Evolutionary conservation across 257 asterid genomes (phyloP).

Genomic region (Solanum clarkiae): DNA sequence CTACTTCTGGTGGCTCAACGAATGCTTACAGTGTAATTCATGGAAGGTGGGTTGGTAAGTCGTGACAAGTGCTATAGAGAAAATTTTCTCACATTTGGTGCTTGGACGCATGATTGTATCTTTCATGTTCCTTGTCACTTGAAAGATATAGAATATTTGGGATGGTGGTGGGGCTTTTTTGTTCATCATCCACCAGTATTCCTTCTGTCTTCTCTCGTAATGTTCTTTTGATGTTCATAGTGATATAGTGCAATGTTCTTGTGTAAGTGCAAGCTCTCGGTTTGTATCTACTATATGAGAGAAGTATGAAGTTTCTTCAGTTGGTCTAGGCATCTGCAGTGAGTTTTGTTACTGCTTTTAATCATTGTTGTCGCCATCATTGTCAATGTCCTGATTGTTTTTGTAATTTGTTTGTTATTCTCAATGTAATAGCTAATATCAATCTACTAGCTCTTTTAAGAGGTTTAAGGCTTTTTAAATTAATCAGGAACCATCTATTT

Average conservation of each 20-base stretch:
- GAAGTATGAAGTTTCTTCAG: not conserved
- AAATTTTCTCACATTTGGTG: constrained; percentile 14
- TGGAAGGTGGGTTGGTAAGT: constrained; percentile 91
- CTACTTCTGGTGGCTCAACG: constrained; percentile 75
- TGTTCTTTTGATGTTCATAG: not conserved
- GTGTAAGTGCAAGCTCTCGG: not conserved
- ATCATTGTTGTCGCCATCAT: not conserved
- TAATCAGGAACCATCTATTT: not conserved
- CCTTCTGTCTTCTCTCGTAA: not conserved
- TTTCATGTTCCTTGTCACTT: not conserved
- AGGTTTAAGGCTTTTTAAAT: not conserved
- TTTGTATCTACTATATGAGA: not conserved
- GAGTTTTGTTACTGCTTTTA: not conserved
- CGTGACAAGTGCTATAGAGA: constrained; percentile 26
- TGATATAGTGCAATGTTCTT: not conserved
- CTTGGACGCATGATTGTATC: constrained; percentile 6
- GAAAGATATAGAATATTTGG: not conserved
- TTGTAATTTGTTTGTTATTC: not conserved
- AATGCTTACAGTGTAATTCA: constrained; percentile 70
- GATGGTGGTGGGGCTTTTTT: not conserved
- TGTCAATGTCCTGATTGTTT: not conserved
- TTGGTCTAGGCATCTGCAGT: not conserved
- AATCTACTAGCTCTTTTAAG: not conserved
- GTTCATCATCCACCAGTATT: not conserved
- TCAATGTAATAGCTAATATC: not conserved